These are phyloP conservation scores for Russula sp. DNA, from an alignment of 768 basidiomycete genomes.

Conservation along the genomic window DNA sequence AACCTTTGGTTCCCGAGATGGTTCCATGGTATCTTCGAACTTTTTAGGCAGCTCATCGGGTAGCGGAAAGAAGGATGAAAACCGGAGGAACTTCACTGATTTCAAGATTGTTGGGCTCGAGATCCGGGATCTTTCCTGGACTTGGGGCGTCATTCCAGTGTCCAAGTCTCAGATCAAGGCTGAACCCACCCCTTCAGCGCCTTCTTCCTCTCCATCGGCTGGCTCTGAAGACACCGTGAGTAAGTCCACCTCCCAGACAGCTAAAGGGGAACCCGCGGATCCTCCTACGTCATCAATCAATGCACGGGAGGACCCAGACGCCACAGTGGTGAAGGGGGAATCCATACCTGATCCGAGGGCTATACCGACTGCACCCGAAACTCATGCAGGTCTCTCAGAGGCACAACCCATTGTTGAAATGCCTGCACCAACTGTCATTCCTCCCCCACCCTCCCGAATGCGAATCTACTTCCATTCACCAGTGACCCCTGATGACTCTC, in stretches of 20 bases:
- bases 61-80: slow-evolving; percentile 78
- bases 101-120: slow-evolving; percentile 94
- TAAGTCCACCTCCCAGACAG: not conserved
- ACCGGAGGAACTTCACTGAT: slow-evolving; percentile 89
- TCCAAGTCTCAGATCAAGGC: slow-evolving; percentile 25
- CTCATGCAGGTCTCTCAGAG: not conserved
- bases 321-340: slow-evolving; percentile 5
- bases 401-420: slow-evolving; percentile 21
- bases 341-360: slow-evolving; percentile 2
- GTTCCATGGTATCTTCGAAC: slow-evolving; percentile 26
- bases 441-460: slow-evolving; percentile 68
- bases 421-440: slow-evolving; percentile 27
- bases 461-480: slow-evolving; percentile 92
- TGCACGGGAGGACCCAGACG: not conserved
- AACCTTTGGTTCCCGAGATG: slow-evolving; percentile 39
- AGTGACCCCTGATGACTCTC: slow-evolving; percentile 73
- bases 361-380: not conserved
- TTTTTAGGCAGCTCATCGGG: slow-evolving; percentile 24
- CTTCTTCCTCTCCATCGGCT: slow-evolving; percentile 30
- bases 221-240: slow-evolving; percentile 23
- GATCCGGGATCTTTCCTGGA: slow-evolving; percentile 78
- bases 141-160: slow-evolving; percentile 65
- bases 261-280: slow-evolving; percentile 12
- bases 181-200: slow-evolving; percentile 31
- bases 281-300: slow-evolving; percentile 6